Conservation (phyloP, 805 yeast genomes). For the Barnettozyma wickerhamii region DNA sequence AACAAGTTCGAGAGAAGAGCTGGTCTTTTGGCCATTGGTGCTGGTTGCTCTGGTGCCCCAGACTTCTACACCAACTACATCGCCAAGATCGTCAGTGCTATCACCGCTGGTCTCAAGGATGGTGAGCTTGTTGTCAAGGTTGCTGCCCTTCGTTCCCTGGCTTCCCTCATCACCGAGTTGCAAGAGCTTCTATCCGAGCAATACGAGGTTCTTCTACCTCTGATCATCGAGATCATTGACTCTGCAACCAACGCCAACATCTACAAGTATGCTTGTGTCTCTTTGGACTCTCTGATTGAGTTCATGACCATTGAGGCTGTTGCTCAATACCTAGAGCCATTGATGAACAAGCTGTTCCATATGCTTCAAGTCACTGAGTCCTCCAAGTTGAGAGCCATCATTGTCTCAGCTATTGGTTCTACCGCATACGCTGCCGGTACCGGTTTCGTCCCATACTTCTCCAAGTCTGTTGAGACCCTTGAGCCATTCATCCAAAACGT, state of each 20-base stretch:
- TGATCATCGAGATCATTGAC: slow-evolving; percentile 83
- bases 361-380: slow-evolving; percentile 78
- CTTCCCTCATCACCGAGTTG: slow-evolving; percentile 75
- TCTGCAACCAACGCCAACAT: slow-evolving; percentile 77
- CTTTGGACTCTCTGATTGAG: slow-evolving; percentile 89
- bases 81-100: slow-evolving; percentile 63
- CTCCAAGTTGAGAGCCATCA: slow-evolving; percentile 64
- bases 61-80: slow-evolving; percentile 80
- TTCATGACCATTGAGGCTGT: slow-evolving; percentile 87
- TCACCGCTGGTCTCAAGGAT: slow-evolving; percentile 76
- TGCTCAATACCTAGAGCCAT: slow-evolving; percentile 74
- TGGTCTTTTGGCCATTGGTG: slow-evolving; percentile 75
- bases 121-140: slow-evolving; percentile 69
- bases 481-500: slow-evolving; percentile 76
- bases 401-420: slow-evolving; percentile 94
- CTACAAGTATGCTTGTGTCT: slow-evolving; percentile 86
- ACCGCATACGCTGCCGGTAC: slow-evolving; percentile 95
- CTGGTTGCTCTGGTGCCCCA: slow-evolving; percentile 89
- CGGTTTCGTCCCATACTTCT: slow-evolving; percentile 81
- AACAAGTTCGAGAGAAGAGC: slow-evolving; percentile 83
- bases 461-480: slow-evolving; percentile 70
- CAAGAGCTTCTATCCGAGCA: slow-evolving; percentile 81
- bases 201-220: slow-evolving; percentile 79
- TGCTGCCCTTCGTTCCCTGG: slow-evolving; percentile 79
- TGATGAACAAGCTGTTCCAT: slow-evolving; percentile 83